phyloP scores from a whole-genome alignment of 345 rosid genomes.

The Eucalyptus polyanthemos region DNA sequence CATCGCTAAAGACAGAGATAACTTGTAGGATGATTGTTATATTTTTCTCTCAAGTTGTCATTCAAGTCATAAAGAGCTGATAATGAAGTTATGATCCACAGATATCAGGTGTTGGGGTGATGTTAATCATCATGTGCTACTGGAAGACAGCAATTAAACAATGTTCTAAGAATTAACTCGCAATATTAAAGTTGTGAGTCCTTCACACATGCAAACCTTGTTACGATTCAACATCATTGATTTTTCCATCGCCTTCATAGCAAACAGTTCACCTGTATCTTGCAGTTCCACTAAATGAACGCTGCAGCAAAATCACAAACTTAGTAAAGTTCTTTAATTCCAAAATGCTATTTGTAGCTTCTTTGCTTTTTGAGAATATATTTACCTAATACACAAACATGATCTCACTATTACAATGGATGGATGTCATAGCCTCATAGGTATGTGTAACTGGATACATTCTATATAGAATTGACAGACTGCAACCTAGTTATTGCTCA shows the following conservation, averaged over 20 bases:
- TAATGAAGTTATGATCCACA: not conserved
- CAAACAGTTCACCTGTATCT: conserved; percentile 63
- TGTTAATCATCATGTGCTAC: not conserved
- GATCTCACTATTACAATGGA: not conserved
- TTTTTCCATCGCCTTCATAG: conserved; percentile 99
- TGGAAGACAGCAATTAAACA: not conserved
- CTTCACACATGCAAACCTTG: conserved; percentile 36
- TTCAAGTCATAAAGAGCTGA: not conserved
- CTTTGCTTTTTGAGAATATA: not conserved
- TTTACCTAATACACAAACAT: not conserved
- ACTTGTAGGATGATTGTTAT: not conserved
- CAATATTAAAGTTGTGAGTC: not conserved
- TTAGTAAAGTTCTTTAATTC: not conserved
- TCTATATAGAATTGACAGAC: not conserved
- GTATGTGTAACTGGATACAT: not conserved
- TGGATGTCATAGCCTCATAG: not conserved
- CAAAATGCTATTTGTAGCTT: not conserved
- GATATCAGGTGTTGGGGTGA: not conserved
- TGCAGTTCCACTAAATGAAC: conserved; percentile 90
- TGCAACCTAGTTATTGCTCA: not conserved
- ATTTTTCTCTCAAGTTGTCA: not conserved
- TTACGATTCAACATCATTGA: conserved; percentile 77
- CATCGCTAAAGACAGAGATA: not conserved
- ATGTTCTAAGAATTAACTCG: not conserved
- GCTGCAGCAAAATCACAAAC: conserved; percentile 10